Evolutionary conservation across 768 basidiomycete species (phyloP), one percentile per base, ranked within the genome.

Genomic region (Xerocomellus amylosporus): DNA sequence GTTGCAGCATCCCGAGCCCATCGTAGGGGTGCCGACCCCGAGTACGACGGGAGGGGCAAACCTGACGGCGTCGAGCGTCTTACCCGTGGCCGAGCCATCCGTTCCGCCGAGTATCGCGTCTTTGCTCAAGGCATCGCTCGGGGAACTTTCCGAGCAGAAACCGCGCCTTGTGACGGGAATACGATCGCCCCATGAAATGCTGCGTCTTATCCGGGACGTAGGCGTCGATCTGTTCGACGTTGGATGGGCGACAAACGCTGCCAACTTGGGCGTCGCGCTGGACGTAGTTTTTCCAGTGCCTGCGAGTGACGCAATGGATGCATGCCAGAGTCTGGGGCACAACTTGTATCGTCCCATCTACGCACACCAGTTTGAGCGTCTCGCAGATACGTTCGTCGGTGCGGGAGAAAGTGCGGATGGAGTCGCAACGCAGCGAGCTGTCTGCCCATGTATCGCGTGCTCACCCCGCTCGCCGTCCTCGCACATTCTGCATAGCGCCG

Each of bases 221-320:
- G 92, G 93, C 0, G 64, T 90, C 15, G 92, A 95, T 64, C 58
- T 93, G 0, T 86, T 93, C 55, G 90, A 93, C 61, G 78, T 81
- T 0, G 75, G 75, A 8, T 94, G 88, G 85, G 89, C 83, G 0
- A 81, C 85, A 55, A 69, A 74, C 4, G 84, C 86, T 0, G 88
- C 88, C 1, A 77, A 83, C 48, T 58, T 82, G 3, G 93, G 93
- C 13, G 72, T 93, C 15, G 89, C 86, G 0, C 74, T 95, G 8
- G 92, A 93, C 62, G 93, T 94, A 65, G 64, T 62, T 4, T 93
- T 95, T 66, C 91, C 89, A 0, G 77, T 69, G 8, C 60, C 62
- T 0, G 55, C 59, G 9, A 26, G 38, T 26, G 48, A 53, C 12
- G 54, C 30, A 8, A 43, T 17, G 20, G 37, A 39, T 5, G 22